A percentile compares a stretch with the other conserved stretches of the same genome.
Evolutionary conservation across 2,329 filamentous ascomycete species (phyloP).

Genomic region (Fusarium neocosmosporiellum): DNA sequence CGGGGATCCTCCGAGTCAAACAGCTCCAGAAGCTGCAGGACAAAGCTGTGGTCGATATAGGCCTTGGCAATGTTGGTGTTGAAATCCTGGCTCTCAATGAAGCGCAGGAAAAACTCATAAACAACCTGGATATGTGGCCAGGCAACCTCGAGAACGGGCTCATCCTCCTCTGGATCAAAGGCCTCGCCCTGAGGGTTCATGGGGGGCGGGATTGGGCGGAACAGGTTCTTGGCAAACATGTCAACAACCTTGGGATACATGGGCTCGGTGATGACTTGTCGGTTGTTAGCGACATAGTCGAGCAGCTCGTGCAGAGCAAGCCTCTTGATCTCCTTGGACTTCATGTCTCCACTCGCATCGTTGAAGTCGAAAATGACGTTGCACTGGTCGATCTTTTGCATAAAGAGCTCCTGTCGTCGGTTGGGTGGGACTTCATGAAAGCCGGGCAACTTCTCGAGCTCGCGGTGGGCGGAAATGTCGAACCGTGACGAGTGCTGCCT

Average conservation of each 20-base stretch:
- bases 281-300: slow-evolving; percentile 98
- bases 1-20: slow-evolving; percentile 98
- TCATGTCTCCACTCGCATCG: slow-evolving; percentile 97
- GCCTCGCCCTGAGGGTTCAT: slow-evolving; percentile 98
- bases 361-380: slow-evolving; percentile 99
- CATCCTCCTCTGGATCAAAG: slow-evolving; percentile 98
- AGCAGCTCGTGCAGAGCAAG: slow-evolving; percentile 94
- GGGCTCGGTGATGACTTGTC: slow-evolving; percentile 97
- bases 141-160: slow-evolving; percentile 96
- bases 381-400: slow-evolving; percentile 99
- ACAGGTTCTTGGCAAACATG: slow-evolving; percentile 99
- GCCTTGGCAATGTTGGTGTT: slow-evolving; percentile 99
- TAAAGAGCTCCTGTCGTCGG: slow-evolving; percentile 94
- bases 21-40: slow-evolving; percentile 94
- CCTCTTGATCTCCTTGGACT: slow-evolving; percentile 99
- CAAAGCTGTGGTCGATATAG: slow-evolving; percentile 98
- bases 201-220: slow-evolving; percentile 94
- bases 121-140: slow-evolving; percentile 99
- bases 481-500: slow-evolving; percentile 97
- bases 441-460: slow-evolving; percentile 95
- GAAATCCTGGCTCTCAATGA: slow-evolving; percentile 99
- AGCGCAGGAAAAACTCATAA: slow-evolving; percentile 98
- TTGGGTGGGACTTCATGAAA: slow-evolving; percentile 98
- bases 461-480: slow-evolving; percentile 95
- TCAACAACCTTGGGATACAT: slow-evolving; percentile 99